phyloP scores from a whole-genome alignment of 768 basidiomycete species.

The Cystofilobasidium capitatum region DNA sequence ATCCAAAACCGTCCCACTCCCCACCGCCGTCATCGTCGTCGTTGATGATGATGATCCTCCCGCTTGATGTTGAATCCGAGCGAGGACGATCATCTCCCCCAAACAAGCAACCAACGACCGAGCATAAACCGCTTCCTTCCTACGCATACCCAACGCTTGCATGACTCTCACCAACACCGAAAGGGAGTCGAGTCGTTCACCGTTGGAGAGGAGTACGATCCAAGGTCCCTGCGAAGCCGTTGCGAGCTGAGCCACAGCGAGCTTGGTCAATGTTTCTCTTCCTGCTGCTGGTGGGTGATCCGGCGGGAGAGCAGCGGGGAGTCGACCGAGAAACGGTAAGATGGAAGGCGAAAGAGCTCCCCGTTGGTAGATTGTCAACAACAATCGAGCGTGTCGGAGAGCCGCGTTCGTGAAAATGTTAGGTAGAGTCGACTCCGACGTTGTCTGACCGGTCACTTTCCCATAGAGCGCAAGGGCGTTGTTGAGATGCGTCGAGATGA shows the following conservation, averaged over 20 bases:
- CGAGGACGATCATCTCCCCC: constrained; percentile 76
- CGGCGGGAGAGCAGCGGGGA: neutral
- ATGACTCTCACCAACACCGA: constrained; percentile 65
- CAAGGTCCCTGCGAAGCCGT: constrained; percentile 76
- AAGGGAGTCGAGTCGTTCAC: constrained; percentile 62
- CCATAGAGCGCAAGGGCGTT: constrained; percentile 19
- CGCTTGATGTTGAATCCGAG: constrained; percentile 46
- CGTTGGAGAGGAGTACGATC: constrained; percentile 65
- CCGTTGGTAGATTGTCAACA: constrained; percentile 3
- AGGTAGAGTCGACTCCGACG: constrained; percentile 5
- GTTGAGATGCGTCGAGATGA: constrained; percentile 12
- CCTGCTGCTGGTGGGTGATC: neutral
- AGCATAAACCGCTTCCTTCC: constrained; percentile 79
- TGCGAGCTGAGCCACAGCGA: constrained; percentile 56
- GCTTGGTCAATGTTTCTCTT: no score
- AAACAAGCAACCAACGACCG: constrained; percentile 77
- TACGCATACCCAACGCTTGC: constrained; percentile 66
- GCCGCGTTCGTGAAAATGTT: constrained; percentile 13
- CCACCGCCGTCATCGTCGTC: constrained; percentile 39
- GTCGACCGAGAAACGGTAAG: neutral
- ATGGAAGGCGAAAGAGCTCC: neutral
- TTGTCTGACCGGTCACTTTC: neutral
- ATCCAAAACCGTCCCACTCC: constrained; percentile 41
- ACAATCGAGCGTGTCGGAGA: constrained; percentile 20
- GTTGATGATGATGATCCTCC: neutral